phyloP scores from a whole-genome alignment of 2,329 filamentous ascomycete genomes.

The Neurospora sp. region DNA sequence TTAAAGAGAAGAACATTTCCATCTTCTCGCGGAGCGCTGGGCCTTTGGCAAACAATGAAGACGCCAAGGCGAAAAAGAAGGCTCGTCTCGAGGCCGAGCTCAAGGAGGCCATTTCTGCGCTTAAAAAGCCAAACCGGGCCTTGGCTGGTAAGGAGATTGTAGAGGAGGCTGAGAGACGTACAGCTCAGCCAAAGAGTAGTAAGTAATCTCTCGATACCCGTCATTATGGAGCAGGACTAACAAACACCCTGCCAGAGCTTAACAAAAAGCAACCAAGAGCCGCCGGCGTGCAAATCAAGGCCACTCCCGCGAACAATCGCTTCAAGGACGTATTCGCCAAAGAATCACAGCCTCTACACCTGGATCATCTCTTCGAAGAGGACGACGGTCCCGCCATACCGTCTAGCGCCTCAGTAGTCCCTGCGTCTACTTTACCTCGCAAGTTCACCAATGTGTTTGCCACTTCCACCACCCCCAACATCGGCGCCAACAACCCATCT shows the following conservation, averaged over 20 bases:
- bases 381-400: slow-evolving; percentile 28
- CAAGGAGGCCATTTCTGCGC: slow-evolving; percentile 59
- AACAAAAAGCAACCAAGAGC: slow-evolving; percentile 36
- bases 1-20: slow-evolving; percentile 34
- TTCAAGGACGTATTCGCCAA: slow-evolving; percentile 39
- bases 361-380: slow-evolving; percentile 28
- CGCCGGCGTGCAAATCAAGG: slow-evolving; percentile 41
- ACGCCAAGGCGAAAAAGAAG: slow-evolving; percentile 53
- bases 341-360: slow-evolving; percentile 12
- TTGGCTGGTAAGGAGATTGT: slow-evolving; percentile 57
- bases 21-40: slow-evolving; percentile 32
- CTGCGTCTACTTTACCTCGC: slow-evolving; percentile 17
- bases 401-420: slow-evolving; percentile 19
- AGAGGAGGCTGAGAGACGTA: slow-evolving; percentile 55
- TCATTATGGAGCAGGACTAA: slow-evolving; percentile 11
- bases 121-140: slow-evolving; percentile 67
- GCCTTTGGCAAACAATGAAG: slow-evolving; percentile 34
- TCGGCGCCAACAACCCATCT: not conserved
- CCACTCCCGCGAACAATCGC: slow-evolving; percentile 45
- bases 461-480: not conserved
- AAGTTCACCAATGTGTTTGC: slow-evolving; percentile 12
- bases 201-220: slow-evolving; percentile 20
- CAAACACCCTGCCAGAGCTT: slow-evolving; percentile 29
- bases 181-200: slow-evolving; percentile 38
- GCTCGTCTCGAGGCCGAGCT: slow-evolving; percentile 60